phyloP scores from a whole-genome alignment of 768 basidiomycete genomes.

The Xerocomellus dryophilus region DNA sequence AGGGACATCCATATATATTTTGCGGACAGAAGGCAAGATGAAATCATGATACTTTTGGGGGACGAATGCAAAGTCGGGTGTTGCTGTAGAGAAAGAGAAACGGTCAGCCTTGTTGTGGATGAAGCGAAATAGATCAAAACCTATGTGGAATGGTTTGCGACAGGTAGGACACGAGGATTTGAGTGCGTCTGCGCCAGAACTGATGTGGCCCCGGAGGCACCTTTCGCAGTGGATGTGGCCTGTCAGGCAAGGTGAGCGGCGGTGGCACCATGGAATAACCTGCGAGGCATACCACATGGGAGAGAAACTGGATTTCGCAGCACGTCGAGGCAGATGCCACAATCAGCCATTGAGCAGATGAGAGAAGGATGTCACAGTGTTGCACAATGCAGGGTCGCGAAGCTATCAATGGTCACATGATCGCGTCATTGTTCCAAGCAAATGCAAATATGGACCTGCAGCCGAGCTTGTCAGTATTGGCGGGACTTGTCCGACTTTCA shows the following conservation, averaged over 20 bases:
- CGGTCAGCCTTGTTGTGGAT: not conserved
- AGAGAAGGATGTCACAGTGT: not conserved
- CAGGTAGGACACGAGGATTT: slow-evolving; percentile 59
- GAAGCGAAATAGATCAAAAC: slow-evolving; percentile 35
- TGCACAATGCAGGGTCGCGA: not conserved
- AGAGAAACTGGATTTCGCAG: slow-evolving; percentile 54
- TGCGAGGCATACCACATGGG: slow-evolving; percentile 57
- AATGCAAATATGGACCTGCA: slow-evolving; percentile 20
- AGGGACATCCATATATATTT: slow-evolving; percentile 48
- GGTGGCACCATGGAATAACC: not conserved
- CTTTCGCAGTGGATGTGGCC: slow-evolving; percentile 66
- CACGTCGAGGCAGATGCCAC: slow-evolving; percentile 59
- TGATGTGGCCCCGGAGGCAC: slow-evolving; percentile 45
- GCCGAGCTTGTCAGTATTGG: slow-evolving; percentile 1
- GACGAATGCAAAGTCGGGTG: slow-evolving; percentile 46
- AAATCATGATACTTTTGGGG: slow-evolving; percentile 60
- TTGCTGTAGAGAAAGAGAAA: slow-evolving; percentile 34
- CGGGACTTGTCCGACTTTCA: not conserved
- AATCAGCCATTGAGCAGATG: slow-evolving; percentile 43
- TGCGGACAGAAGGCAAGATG: slow-evolving; percentile 56
- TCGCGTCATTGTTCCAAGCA: slow-evolving; percentile 24
- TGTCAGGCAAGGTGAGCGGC: slow-evolving; percentile 24
- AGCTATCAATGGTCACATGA: slow-evolving; percentile 22
- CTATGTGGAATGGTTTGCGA: slow-evolving; percentile 50
- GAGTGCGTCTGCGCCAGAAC: slow-evolving; percentile 29